Evolutionary conservation across 139 green algal species (phyloP).

Genomic region (Chlamydomonas schloesseri): DNA sequence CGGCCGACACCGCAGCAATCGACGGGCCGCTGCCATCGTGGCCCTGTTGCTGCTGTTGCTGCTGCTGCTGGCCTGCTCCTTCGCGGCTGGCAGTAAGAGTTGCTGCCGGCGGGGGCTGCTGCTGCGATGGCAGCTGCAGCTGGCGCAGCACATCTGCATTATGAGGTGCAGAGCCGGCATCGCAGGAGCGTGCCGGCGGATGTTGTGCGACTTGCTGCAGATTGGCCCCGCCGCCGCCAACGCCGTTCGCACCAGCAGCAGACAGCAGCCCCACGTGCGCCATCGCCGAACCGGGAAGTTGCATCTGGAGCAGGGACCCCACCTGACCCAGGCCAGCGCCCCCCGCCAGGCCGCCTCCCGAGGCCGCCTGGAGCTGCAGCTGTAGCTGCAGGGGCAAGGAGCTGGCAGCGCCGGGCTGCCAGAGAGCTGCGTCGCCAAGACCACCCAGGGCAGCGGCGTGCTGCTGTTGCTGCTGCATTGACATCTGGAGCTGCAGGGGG

Average conservation of each 20-base stretch:
- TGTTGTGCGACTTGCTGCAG: too few species aligned
- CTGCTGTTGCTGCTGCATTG: background rate
- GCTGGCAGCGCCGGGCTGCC: too few species aligned
- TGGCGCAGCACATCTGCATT: background rate
- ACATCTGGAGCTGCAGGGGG: background rate
- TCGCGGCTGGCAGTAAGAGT: too few species aligned
- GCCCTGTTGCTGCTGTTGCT: background rate
- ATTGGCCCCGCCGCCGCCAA: background rate
- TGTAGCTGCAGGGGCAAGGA: too few species aligned
- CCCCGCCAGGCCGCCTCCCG: too few species aligned
- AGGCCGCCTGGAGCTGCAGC: background rate
- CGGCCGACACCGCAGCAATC: background rate
- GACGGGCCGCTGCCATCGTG: too few species aligned
- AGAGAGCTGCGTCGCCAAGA: background rate
- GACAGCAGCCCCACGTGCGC: background rate
- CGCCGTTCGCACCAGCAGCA: too few species aligned
- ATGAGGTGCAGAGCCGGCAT: background rate
- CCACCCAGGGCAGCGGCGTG: background rate
- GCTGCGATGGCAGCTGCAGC: conserved; percentile 22
- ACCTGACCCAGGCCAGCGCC: background rate
- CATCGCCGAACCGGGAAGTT: background rate
- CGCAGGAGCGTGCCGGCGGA: too few species aligned
- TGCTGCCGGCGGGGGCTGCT: conserved; percentile 6
- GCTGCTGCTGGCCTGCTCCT: background rate
- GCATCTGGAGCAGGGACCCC: background rate